A percentile compares a stretch with the other conserved stretches of the same genome.
Evolutionary conservation across 805 yeast genomes (phyloP).

Genomic region (Spathaspora passalidarum): DNA sequence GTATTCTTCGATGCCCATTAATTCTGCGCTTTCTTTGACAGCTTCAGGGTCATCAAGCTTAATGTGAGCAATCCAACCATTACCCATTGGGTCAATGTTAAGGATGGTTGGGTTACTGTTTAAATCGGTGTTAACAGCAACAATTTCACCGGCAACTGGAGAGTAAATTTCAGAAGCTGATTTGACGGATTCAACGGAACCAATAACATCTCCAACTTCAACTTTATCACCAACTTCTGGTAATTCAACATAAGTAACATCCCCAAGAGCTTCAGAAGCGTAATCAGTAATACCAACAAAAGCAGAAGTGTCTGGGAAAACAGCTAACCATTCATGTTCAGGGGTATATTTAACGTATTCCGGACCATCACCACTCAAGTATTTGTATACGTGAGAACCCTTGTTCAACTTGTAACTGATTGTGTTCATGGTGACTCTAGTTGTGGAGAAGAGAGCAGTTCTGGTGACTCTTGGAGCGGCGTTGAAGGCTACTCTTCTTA

Average conservation of each 20-base stretch:
- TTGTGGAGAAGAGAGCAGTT: constrained; percentile 7
- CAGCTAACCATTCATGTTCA: constrained; percentile 95
- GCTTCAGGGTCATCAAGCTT: constrained; percentile 45
- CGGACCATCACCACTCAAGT: constrained; percentile 40
- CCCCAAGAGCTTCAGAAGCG: constrained; percentile 96
- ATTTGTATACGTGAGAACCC: constrained; percentile 37
- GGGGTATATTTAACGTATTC: constrained; percentile 63
- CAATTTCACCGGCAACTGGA: constrained; percentile 76
- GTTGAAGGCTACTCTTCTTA: not conserved
- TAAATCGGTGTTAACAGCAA: constrained; percentile 67
- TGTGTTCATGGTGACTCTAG: constrained; percentile 22
- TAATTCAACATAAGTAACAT: constrained; percentile 89
- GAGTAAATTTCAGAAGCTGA: constrained; percentile 90
- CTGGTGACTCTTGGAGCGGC: constrained; percentile 1
- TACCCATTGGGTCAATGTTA: constrained; percentile 88
- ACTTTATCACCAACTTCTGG: constrained; percentile 67
- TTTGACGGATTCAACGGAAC: constrained; percentile 93
- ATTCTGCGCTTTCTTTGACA: constrained; percentile 37
- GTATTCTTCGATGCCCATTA: constrained; percentile 56
- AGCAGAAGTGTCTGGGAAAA: constrained; percentile 76
- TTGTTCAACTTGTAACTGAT: constrained; percentile 34
- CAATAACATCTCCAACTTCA: constrained; percentile 76
- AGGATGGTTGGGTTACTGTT: constrained; percentile 73
- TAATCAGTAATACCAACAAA: constrained; percentile 90
- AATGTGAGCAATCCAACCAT: constrained; percentile 88